Conservation (phyloP, 257 asterid genomes). For the Striga asiatica region DNA sequence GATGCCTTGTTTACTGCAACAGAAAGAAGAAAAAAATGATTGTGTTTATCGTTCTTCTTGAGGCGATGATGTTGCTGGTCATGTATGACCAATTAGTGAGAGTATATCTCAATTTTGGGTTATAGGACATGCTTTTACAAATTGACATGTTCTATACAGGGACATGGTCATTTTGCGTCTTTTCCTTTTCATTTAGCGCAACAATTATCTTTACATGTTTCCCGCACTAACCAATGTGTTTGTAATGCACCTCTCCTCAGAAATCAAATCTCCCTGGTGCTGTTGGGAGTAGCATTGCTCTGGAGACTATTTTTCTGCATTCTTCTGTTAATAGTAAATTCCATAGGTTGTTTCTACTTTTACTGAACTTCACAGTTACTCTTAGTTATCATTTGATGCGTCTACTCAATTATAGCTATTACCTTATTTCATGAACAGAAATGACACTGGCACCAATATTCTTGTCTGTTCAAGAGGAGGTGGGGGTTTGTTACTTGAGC, state of each 20-base stretch:
- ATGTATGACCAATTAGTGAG: neutral
- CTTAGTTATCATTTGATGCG: neutral
- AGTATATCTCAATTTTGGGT: neutral
- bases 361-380: neutral
- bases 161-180: neutral
- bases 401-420: conserved; percentile 15
- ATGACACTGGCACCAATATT: conserved; percentile 38
- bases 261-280: conserved; percentile 83
- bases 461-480: conserved; percentile 99
- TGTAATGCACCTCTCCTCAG: conserved; percentile 32
- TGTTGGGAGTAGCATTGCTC: conserved; percentile 88
- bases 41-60: neutral
- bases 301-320: conserved; percentile 73
- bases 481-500: conserved; percentile 82
- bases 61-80: neutral
- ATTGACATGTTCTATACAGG: neutral
- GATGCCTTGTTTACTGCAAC: conserved; percentile 1
- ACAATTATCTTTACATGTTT: neutral
- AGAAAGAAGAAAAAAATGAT: neutral
- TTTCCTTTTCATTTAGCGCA: neutral
- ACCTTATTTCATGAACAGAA: conserved; percentile 28
- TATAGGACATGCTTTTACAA: neutral
- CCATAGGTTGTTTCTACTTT: conserved; percentile 33
- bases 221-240: conserved; percentile 1
- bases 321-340: conserved; percentile 40